A percentile compares a stretch with the other conserved stretches of the same genome.
Conservation (phyloP, 2,329 filamentous ascomycete species). For the Talaromyces sp. region DNA sequence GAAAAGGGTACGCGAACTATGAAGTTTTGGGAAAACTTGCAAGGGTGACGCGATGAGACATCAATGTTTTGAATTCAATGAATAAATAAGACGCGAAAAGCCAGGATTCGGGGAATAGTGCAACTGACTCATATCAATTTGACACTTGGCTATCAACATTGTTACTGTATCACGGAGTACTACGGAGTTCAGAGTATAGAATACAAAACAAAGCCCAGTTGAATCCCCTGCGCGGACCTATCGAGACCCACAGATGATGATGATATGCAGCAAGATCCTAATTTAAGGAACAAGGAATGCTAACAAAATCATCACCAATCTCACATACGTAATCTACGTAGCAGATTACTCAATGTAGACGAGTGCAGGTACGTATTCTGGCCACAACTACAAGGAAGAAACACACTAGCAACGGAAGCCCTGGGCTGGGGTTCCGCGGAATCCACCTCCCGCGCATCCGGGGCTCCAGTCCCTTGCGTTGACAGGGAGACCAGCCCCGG, state of each 20-base stretch:
- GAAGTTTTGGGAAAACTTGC: not conserved
- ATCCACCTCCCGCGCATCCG: not conserved
- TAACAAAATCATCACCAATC: not conserved
- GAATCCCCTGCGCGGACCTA: not conserved
- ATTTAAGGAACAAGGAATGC: not conserved
- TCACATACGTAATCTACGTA: not conserved
- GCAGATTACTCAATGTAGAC: not conserved
- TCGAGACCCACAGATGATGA: not conserved
- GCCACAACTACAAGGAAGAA: not conserved
- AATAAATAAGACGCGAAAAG: not conserved
- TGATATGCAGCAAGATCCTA: not conserved
- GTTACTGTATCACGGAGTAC: too few species aligned
- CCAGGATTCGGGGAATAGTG: not conserved
- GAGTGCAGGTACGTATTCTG: not conserved
- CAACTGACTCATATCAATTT: not conserved
- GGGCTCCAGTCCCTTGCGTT: not conserved
- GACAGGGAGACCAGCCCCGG: not conserved
- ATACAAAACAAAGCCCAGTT: not conserved
- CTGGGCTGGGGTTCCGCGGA: not conserved
- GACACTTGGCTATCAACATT: too few species aligned
- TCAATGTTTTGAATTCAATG: not conserved
- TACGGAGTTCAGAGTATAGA: too few species aligned
- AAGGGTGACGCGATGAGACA: not conserved
- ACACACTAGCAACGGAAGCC: not conserved
- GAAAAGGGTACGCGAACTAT: not conserved